Evolutionary conservation across 345 rosid genomes (phyloP).

Genomic region (Salix viminalis): DNA sequence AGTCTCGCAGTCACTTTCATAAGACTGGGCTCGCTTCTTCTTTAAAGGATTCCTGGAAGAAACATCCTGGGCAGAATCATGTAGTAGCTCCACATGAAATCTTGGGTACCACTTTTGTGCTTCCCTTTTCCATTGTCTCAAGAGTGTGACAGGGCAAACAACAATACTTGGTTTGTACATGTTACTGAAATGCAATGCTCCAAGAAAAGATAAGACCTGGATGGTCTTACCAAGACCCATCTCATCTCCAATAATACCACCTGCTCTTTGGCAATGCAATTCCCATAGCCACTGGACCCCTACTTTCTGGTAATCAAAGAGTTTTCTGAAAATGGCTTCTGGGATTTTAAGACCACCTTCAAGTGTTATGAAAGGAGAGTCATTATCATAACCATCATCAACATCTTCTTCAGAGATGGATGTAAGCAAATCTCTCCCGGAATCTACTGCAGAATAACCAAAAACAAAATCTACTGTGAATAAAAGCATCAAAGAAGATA

Average conservation of each 20-base stretch:
- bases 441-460: constrained; percentile 35
- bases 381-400: constrained; percentile 46
- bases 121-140: constrained; percentile 96
- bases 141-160: constrained; percentile 88
- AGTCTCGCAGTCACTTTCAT: constrained; percentile 66
- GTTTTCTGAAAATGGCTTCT: constrained; percentile 54
- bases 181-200: constrained; percentile 83
- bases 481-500: neutral
- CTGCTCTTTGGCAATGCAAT: constrained; percentile 97
- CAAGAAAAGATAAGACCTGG: constrained; percentile 90
- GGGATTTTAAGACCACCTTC: constrained; percentile 91
- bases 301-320: constrained; percentile 94
- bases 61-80: constrained; percentile 83
- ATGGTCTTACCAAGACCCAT: constrained; percentile 99
- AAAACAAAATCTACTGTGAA: neutral
- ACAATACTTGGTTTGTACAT: constrained; percentile 94
- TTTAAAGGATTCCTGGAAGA: neutral
- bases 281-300: constrained; percentile 99
- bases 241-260: constrained; percentile 99
- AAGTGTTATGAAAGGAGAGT: constrained; percentile 49
- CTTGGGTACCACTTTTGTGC: constrained; percentile 77
- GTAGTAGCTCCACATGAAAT: constrained; percentile 78
- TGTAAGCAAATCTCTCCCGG: constrained; percentile 30
- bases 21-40: constrained; percentile 44
- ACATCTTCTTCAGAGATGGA: constrained; percentile 56